Base-by-base conservation (phyloP, 2,329 filamentous ascomycete genomes). In the Sclerotinia glacialis region DNA sequence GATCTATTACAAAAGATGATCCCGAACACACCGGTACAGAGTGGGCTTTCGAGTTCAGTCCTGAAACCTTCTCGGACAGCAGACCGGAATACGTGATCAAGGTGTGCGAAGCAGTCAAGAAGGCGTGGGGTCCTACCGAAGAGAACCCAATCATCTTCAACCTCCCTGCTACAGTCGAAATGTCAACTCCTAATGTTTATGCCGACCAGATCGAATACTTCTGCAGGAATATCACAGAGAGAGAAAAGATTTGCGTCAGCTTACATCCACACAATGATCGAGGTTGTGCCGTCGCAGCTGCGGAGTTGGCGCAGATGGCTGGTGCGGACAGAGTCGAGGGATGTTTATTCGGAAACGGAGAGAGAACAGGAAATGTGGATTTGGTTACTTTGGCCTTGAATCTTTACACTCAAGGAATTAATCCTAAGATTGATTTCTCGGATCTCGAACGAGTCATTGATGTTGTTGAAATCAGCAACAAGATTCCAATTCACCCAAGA, bases 151-250 rank as follows among this genome's bases (percentile, higher is more conserved):
- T 99, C 78, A 96, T 99, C 77, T 95, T 99, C 84, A 98, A 98
- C 81, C 84, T 99, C 62, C 94, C 95, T 0, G 94, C 95, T 1
- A 99, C 95, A 0, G 94, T 98, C 46, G 95, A 99, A 80, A 89
- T 97, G 88, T 81, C 92, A 0, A 97, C 95, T 0, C 93, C 93
- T 44, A 99, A 99, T 77, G 86, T 97, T 58, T 99, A 95, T 77
- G 95, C 95, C 60, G 95, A 99, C 76, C 90, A 96, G 80, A 91
- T 99, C 69, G 95, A 99, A 78, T 96, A 92, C 80, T 99, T 99
- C 79, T 96, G 92, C 81, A 86, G 83, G 63, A 84, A 94, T 77
- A 93, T 98, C 76, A 84, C 85, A 0, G 90, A 97, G 78, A 84
- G 93, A 63, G 89, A 97, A 74, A 95, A 93, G 80, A 85, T 97